phyloP scores from a whole-genome alignment of 495 filamentous ascomycete species.

The Penicillium ochrochloron region DNA sequence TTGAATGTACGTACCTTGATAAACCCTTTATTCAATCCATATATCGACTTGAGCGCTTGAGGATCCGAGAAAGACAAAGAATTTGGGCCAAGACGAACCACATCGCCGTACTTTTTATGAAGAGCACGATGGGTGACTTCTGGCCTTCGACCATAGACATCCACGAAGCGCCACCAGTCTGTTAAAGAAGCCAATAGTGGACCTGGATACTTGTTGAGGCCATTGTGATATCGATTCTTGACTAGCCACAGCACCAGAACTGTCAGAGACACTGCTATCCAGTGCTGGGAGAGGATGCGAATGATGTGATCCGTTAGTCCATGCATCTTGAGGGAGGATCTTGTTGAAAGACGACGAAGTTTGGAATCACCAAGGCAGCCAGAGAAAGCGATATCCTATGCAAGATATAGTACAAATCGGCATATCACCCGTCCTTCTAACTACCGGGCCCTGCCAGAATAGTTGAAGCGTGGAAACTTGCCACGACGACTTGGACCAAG shows the following conservation, averaged over 20 bases:
- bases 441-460: conserved; percentile 9
- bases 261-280: conserved; percentile 11
- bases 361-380: not conserved
- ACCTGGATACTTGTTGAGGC: conserved; percentile 18
- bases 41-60: conserved; percentile 71
- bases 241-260: conserved; percentile 12
- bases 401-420: conserved; percentile 16
- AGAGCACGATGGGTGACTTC: conserved; percentile 68
- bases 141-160: conserved; percentile 64
- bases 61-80: conserved; percentile 70
- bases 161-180: conserved; percentile 63
- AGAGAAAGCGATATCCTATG: not conserved
- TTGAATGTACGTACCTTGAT: conserved; percentile 58
- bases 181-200: conserved; percentile 11
- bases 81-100: conserved; percentile 73
- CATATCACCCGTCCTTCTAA: conserved; percentile 5
- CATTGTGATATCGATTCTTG: conserved; percentile 23
- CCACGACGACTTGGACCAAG: conserved; percentile 3
- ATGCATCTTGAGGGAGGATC: conserved; percentile 12
- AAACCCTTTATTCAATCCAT: conserved; percentile 83
- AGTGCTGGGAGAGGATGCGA: conserved; percentile 17
- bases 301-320: conserved; percentile 22
- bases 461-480: conserved; percentile 2
- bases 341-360: not conserved
- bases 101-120: conserved; percentile 71